Evolutionary conservation across 2,329 filamentous ascomycete species (phyloP).

Genomic region (Alternaria triticina): DNA sequence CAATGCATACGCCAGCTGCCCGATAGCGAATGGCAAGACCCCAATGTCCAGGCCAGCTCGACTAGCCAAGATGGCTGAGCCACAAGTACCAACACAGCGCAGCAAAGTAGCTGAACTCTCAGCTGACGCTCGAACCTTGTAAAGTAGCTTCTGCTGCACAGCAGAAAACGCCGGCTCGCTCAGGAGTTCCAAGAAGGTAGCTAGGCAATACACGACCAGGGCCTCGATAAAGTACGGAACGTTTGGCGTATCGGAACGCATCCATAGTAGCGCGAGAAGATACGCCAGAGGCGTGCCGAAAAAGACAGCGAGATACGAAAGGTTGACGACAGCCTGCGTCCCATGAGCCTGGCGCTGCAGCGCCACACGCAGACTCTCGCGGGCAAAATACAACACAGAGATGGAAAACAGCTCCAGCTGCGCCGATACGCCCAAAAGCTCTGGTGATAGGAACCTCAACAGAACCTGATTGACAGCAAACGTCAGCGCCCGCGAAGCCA

Average conservation of each 20-base stretch:
- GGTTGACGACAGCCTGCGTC: constrained; percentile 81
- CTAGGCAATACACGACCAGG: constrained; percentile 61
- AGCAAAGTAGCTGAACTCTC: constrained; percentile 82
- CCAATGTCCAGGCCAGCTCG: constrained; percentile 64
- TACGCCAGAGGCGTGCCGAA: constrained; percentile 71
- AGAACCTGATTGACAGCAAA: constrained; percentile 93
- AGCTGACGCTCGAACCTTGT: constrained; percentile 78
- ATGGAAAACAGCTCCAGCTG: constrained; percentile 94
- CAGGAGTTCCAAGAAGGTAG: constrained; percentile 74
- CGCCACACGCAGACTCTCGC: constrained; percentile 89
- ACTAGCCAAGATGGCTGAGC: constrained; percentile 69
- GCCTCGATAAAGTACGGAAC: constrained; percentile 70
- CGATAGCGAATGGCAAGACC: constrained; percentile 86
- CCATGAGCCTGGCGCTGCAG: constrained; percentile 74
- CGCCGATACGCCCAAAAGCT: constrained; percentile 81
- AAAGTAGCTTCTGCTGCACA: constrained; percentile 80
- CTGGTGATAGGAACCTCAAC: constrained; percentile 84
- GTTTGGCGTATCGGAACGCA: constrained; percentile 57
- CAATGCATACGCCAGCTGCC: constrained; percentile 78
- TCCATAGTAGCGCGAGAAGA: constrained; percentile 71
- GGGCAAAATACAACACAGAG: constrained; percentile 90
- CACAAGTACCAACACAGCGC: constrained; percentile 78
- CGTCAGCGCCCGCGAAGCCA: constrained; percentile 84
- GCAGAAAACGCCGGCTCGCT: constrained; percentile 90
- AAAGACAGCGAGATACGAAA: constrained; percentile 78